Evolutionary conservation across 768 basidiomycete species (phyloP), one percentile per base, ranked within the genome.

Genomic region (Grammothele lineata): DNA sequence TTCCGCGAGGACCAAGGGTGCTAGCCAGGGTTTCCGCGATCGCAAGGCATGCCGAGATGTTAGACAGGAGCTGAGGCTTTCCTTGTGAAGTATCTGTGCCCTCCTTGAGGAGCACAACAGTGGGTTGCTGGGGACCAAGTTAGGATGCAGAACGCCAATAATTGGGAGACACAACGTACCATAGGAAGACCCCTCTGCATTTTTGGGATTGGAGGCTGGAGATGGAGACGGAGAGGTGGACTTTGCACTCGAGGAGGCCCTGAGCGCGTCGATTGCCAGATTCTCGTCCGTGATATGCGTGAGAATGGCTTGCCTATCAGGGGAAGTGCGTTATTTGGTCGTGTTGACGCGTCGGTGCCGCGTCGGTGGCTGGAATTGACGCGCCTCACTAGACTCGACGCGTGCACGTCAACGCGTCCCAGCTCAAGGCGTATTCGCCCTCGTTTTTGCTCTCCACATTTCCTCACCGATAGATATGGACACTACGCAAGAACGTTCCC

Each of bases 21-120:
- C 81, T 92, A 18, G 96, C 77, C 44, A 99, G 80, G 2, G 92
- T 97, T 63, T 92, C 82, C 38, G 94, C 71, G 56, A 99, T 86
- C 15, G 94, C 92, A 47, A 94, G 81, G 72, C 95, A 97, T 65
- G 95, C 94, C 3, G 91, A 84, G 64, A 97, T 99, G 68, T 97
- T 98, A 43, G 91, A 94, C 23, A 97, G 76, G 23, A 97, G 70
- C 66, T 97, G 93, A 4, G 84, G 81, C 53, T 85, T 92, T 62
- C 94, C 94, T 68, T 96, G 94, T 3, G 93, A 96, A 14, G 89
- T 85, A 68, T 96, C 94, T 54, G 94, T 96, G 60, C 94, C 94
- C 74, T 96, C 94, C 60, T 87, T 81, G 37, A 97, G 82, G 69
- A 97, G 87, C 62, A 97, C 90, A 41, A 97, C 92, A 27, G 93